Evolutionary conservation across 2,329 filamentous ascomycete genomes (phyloP), one percentile per base, ranked within the genome.

Genomic region (Venturia effusa): DNA sequence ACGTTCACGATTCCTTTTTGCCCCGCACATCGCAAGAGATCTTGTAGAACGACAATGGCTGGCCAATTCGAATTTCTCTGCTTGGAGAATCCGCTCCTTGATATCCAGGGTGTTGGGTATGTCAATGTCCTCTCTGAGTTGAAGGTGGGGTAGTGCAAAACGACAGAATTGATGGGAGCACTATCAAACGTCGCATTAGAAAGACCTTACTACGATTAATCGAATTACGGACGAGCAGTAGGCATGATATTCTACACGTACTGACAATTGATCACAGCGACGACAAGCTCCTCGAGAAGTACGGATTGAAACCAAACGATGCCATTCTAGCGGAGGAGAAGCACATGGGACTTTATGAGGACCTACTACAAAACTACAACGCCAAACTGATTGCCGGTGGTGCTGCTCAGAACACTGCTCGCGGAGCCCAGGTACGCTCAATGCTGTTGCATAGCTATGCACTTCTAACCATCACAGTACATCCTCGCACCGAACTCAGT

Each of bases 61-160:
- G 61, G 61, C 22, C 45, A 63, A n/a, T 97, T 88, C 81, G 83
- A 90, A 77, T 88, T 99, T 72, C 84, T 97, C 74, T 94, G 89
- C 79, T 80, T 99, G 72, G 94, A 97, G 88, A 99, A 99, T 79
- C 94, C 94, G 77, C 87, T 99, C 71, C 89, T 99, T 72, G 93
- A 99, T 76, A 99, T 99, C 76, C 93, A 97, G 80, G 94, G 88
- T 71, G 77, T 82, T 71, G 85, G 84, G 85, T 86, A 78, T 67
- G 80, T 61, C 61, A 17, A 64, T 19, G 62, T 27, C 22, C 24
- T 60, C 61, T 41, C 27, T 22, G 2, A 60, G 13, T 13, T 60
- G 19, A 30, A 60, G 40, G 40, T 34, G 51, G 51, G 51, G 51
- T 5, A 57, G 3, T 32, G 30, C 27, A 51, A 51, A 51, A 13